A percentile compares a stretch with the other conserved stretches of the same genome.
phyloP scores from a whole-genome alignment of 192 early-diverging fungal species.

The Coemansia sp. region DNA sequence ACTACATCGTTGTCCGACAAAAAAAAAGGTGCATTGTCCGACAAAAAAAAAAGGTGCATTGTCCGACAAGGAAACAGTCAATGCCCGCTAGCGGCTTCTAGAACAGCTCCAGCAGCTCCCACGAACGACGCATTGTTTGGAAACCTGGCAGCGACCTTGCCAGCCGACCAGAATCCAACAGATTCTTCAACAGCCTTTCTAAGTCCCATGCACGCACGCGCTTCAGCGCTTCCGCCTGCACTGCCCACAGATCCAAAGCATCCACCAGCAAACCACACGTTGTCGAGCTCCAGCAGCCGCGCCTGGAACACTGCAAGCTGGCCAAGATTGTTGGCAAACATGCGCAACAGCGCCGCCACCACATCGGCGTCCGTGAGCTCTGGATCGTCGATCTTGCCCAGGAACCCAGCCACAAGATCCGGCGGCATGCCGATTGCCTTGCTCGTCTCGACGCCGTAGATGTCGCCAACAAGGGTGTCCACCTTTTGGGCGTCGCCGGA shows the following conservation, averaged over 20 bases:
- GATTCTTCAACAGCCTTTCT: slow-evolving; percentile 24
- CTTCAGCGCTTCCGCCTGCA: background rate
- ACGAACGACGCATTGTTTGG: slow-evolving; percentile 25
- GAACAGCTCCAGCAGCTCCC: slow-evolving; percentile 39
- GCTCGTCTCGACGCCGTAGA: slow-evolving; percentile 47
- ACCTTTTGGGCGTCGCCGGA: slow-evolving; percentile 26
- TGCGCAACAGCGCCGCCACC: slow-evolving; percentile 40
- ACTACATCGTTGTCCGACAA: too few species aligned
- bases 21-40: too few species aligned
- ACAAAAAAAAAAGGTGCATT: too few species aligned
- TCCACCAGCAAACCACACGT: slow-evolving; percentile 50
- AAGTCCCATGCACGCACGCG: slow-evolving; percentile 10
- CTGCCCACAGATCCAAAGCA: slow-evolving; percentile 11
- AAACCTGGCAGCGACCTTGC: slow-evolving; percentile 22
- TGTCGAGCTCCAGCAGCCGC: slow-evolving; percentile 14
- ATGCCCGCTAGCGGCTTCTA: background rate
- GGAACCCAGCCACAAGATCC: slow-evolving; percentile 51
- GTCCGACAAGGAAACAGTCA: too few species aligned
- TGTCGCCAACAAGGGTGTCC: slow-evolving; percentile 50
- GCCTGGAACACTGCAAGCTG: slow-evolving; percentile 55
- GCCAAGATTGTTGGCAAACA: slow-evolving; percentile 45
- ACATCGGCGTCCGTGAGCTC: slow-evolving; percentile 34
- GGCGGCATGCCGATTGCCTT: slow-evolving; percentile 47
- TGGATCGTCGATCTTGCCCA: slow-evolving; percentile 35
- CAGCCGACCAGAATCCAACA: slow-evolving; percentile 46